These are phyloP conservation scores for Mortierella sp. DNA, from an alignment of 371 early-diverging fungal species.

Conservation along the genomic window DNA sequence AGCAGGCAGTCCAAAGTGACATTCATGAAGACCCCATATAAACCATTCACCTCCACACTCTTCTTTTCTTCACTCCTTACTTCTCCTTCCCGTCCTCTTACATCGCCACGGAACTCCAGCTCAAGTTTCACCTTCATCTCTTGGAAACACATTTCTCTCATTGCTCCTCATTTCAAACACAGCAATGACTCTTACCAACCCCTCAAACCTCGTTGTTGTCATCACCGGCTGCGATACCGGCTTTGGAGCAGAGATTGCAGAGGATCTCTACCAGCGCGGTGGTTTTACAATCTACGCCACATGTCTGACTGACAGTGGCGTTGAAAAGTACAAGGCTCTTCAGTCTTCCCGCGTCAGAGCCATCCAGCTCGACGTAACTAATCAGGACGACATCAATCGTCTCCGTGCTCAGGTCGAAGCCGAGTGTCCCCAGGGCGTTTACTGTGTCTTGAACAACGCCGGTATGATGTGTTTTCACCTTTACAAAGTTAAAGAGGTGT, in stretches of 20 bases:
- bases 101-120: not conserved
- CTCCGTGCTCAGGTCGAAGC: slow-evolving; percentile 47
- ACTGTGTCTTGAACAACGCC: slow-evolving; percentile 54
- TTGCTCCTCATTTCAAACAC: not conserved
- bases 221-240: slow-evolving; percentile 55
- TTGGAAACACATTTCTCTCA: not conserved
- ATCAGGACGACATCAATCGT: slow-evolving; percentile 47
- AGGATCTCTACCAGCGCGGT: slow-evolving; percentile 42
- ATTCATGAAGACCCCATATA: not conserved
- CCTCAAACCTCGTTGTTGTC: slow-evolving; percentile 39
- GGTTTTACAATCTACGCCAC: slow-evolving; percentile 54
- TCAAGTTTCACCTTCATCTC: too few relatives aligned
- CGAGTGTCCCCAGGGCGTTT: slow-evolving; percentile 54
- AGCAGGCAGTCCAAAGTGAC: not conserved
- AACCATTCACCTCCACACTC: too few relatives aligned
- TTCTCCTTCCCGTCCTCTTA: not conserved
- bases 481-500: not conserved
- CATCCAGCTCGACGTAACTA: slow-evolving; percentile 52
- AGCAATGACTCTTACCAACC: slow-evolving; percentile 32
- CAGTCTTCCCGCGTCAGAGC: slow-evolving; percentile 47
- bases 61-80: not conserved
- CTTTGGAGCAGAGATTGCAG: slow-evolving; percentile 43
- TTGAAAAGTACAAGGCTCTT: slow-evolving; percentile 38
- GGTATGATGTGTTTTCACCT: slow-evolving; percentile 20
- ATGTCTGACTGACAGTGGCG: slow-evolving; percentile 40